These are phyloP conservation scores for Penicillium fuscoglaucum DNA, from an alignment of 2,329 filamentous ascomycete species.

Conservation along the genomic window DNA sequence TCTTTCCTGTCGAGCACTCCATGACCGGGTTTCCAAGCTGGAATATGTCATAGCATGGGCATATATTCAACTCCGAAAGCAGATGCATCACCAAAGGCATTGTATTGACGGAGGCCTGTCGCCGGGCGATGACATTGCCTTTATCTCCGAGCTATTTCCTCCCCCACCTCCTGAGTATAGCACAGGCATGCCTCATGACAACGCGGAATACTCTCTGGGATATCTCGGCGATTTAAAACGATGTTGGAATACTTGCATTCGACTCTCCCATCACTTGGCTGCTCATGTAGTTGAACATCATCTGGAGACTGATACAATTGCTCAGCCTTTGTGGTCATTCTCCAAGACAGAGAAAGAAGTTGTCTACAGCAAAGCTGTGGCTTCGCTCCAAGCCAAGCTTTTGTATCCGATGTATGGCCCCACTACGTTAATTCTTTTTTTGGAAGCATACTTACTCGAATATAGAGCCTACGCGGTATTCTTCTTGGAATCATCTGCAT, in stretches of 20 bases:
- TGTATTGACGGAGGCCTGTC: conserved; percentile 7
- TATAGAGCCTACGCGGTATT: conserved; percentile 27
- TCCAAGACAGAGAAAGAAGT: conserved; percentile 30
- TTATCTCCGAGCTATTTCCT: conserved; percentile 29
- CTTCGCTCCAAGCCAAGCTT: conserved; percentile 23
- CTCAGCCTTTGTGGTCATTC: conserved; percentile 21
- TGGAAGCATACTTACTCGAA: neutral
- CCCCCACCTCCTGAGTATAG: conserved; percentile 30
- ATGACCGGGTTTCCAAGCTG: conserved; percentile 19
- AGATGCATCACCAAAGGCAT: neutral
- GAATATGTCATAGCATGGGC: conserved; percentile 26
- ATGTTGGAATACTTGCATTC: conserved; percentile 31
- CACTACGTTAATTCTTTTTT: neutral
- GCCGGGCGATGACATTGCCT: conserved; percentile 28
- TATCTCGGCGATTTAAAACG: conserved; percentile 27
- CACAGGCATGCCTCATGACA: conserved; percentile 14
- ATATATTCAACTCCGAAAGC: conserved; percentile 23
- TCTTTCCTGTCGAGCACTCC: conserved; percentile 24
- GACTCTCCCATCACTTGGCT: conserved; percentile 29
- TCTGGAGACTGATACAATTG: conserved; percentile 21
- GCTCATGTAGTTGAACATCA: conserved; percentile 26
- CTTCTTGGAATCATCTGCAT: conserved; percentile 28
- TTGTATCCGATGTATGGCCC: conserved; percentile 23
- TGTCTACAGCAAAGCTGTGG: conserved; percentile 27
- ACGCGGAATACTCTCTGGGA: conserved; percentile 29